Base-by-base conservation (phyloP, 1,284 basidiomycete species). In the Cutaneotrichosporon cavernicola region DNA sequence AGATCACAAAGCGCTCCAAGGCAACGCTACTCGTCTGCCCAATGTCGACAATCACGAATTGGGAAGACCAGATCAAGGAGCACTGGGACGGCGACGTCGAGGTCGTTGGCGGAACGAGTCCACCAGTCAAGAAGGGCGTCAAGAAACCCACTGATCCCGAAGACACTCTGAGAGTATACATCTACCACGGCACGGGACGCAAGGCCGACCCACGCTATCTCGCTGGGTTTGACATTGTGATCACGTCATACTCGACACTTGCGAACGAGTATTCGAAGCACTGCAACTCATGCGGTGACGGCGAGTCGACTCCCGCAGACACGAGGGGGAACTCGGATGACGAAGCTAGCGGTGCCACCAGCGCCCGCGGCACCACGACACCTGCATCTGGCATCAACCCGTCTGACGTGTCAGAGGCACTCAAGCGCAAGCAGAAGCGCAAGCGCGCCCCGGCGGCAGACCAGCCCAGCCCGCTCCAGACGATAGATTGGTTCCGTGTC, bases 21-120 rank as follows among this genome's bases (percentile, higher is more conserved):
- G 97, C 90, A 9, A 98, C 97, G 0, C 82, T 99, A n/a, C 91
- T 99, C 70, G 87, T 99, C 31, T 98, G 97, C 72, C 97, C 97
- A 9, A 84, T 99, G 61, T 96, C 93, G 26, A 97, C 97, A 2
- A 92, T 99, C 1, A 88, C 91, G 55, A 99, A 98, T 75, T 99
- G 97, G 97, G 96, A 99, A 80, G 92, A 97, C 69, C 97, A 99
- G 79, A 91, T 99, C 76, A 86, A 89, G 65, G 95, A 98, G 76
- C 97, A 99, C 80, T 93, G 92, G 92, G 86, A 86, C 65, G 91
- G 92, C 14, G 86, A 88, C 62, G 91, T 95, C 8, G 84, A 85
- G 36, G 88, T 95, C 52, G 83, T 89, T 58, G 92, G 91, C 3
- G 84, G 82, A 30, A 85, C 69, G 9, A 74, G 74, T 18, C 57